These are phyloP conservation scores for Alternaria novae-zelandiae DNA, from an alignment of 2,329 filamentous ascomycete genomes.

Conservation along the genomic window DNA sequence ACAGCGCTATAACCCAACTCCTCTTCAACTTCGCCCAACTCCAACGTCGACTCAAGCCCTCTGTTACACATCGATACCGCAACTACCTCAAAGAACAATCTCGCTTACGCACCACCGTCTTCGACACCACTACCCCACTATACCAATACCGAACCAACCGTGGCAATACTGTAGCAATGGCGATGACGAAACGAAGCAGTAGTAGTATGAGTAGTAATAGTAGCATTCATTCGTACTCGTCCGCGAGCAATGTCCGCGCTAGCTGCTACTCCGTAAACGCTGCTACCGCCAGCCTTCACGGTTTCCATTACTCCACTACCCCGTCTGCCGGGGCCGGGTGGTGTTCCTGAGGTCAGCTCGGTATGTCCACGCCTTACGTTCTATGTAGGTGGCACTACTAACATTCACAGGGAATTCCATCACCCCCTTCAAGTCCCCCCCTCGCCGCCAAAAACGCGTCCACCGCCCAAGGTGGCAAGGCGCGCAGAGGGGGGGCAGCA, in stretches of 20 bases:
- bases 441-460: conserved; percentile 59
- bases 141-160: conserved; percentile 40
- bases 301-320: conserved; percentile 72
- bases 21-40: conserved; percentile 22
- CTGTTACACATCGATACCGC: conserved; percentile 7
- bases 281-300: conserved; percentile 65
- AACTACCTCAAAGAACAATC: background rate
- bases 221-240: conserved; percentile 62
- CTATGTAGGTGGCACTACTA: background rate
- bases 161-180: conserved; percentile 66
- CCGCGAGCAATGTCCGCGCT: conserved; percentile 79
- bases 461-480: conserved; percentile 58
- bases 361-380: conserved; percentile 32
- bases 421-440: conserved; percentile 87
- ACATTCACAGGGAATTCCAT: conserved; percentile 71
- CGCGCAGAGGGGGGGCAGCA: conserved; percentile 84
- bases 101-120: background rate
- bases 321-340: conserved; percentile 69
- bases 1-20: conserved; percentile 19
- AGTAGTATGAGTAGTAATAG: conserved; percentile 68
- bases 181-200: conserved; percentile 74
- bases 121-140: background rate
- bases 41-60: conserved; percentile 12
- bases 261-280: conserved; percentile 85
- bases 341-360: conserved; percentile 55